Conservation (phyloP, 148 eudicot species). For the Rhododendron ovatum region DNA sequence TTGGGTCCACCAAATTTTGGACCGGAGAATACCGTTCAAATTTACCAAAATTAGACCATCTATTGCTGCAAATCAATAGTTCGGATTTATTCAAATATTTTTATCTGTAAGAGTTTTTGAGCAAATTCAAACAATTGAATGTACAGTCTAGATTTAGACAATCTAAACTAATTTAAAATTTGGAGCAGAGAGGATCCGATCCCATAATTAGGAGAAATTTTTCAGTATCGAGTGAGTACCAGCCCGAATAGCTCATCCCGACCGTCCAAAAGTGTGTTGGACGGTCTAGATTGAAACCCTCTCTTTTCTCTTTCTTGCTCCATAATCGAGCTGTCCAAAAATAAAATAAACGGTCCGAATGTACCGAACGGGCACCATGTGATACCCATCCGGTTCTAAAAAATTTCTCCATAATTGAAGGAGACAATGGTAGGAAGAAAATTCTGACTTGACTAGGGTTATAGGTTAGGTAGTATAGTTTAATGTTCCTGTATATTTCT, state of each 20-base stretch:
- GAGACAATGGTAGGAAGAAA: background rate
- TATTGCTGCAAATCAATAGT: background rate
- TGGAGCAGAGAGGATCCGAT: background rate
- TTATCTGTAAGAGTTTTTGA: background rate
- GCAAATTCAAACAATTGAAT: background rate
- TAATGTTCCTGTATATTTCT: constrained; percentile 11
- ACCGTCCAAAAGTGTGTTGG: too few relatives aligned
- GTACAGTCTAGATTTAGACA: background rate
- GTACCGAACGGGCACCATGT: too few relatives aligned
- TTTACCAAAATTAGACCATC: too few relatives aligned
- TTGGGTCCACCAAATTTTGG: background rate
- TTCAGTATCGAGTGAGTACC: too few relatives aligned
- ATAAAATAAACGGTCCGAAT: too few relatives aligned
- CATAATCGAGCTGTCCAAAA: too few relatives aligned
- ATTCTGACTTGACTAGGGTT: background rate
- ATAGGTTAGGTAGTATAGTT: background rate
- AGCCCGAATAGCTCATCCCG: too few relatives aligned
- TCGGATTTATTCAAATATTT: background rate
- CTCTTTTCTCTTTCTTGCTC: too few relatives aligned
- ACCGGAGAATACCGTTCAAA: too few relatives aligned
- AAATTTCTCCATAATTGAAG: too few relatives aligned
- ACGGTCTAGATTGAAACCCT: too few relatives aligned
- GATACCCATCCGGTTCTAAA: too few relatives aligned
- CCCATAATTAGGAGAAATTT: background rate
- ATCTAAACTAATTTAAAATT: background rate